A percentile compares a stretch with the other conserved stretches of the same genome.
These are phyloP conservation scores for Cichorium intybus DNA, from an alignment of 140 eudicot genomes.

Conservation along the genomic window DNA sequence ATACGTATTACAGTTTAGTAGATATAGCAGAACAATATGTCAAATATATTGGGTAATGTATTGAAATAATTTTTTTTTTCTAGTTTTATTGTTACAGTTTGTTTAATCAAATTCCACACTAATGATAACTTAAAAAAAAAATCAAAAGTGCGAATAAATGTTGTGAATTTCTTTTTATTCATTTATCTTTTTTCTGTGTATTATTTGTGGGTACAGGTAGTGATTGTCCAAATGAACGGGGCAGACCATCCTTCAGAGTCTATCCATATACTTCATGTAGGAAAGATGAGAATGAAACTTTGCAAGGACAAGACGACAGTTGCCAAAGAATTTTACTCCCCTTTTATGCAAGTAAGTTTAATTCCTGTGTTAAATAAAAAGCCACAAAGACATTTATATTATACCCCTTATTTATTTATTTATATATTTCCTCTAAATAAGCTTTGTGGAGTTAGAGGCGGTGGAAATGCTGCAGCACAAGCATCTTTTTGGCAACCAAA, in stretches of 20 bases:
- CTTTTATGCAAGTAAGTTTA: constrained; percentile 72
- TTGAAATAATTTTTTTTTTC: no score
- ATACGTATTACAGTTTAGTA: no score
- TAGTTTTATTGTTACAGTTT: no score
- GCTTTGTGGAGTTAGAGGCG: constrained; percentile 98
- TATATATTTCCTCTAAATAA: constrained; percentile 14
- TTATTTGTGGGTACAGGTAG: constrained; percentile 54
- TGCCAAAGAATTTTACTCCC: constrained; percentile 83
- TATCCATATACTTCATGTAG: constrained; percentile 80
- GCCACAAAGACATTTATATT: background rate
- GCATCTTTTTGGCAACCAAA: constrained; percentile 90
- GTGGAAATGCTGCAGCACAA: constrained; percentile 97
- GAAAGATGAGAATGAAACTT: constrained; percentile 97
- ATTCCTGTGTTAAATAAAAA: background rate
- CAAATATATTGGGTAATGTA: no score
- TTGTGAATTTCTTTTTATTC: no score
- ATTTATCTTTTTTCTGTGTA: no score
- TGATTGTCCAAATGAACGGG: constrained; percentile 84
- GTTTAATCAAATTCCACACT: no score
- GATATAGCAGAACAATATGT: no score
- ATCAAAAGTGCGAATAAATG: no score
- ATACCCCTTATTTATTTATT: background rate
- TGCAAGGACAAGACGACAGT: constrained; percentile 76
- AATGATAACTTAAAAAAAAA: no score
- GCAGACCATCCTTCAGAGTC: constrained; percentile 63